A percentile compares a stretch with the other conserved stretches of the same genome.
Evolutionary conservation across 345 rosid genomes (phyloP).

Genomic region (Salix caprea): DNA sequence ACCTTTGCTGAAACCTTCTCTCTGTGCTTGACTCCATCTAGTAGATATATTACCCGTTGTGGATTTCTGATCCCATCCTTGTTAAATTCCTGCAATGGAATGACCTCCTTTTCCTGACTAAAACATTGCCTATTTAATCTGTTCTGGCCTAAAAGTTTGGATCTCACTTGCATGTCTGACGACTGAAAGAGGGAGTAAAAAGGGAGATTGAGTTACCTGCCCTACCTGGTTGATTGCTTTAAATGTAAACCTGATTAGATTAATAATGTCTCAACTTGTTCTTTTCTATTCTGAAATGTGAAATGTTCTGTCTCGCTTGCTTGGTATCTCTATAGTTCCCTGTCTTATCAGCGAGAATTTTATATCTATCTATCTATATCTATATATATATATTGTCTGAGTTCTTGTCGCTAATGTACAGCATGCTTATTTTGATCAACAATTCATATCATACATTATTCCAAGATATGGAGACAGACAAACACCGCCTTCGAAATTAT

Average conservation of each 20-base stretch:
- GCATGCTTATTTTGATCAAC: not conserved
- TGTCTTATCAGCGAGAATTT: not conserved
- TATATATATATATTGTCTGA: not conserved
- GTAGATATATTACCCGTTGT: slow-evolving; percentile 11
- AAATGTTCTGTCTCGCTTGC: not conserved
- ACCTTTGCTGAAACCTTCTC: slow-evolving; percentile 14
- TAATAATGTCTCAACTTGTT: not conserved
- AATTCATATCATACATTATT: not conserved
- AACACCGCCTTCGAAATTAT: not conserved
- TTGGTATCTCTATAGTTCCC: not conserved
- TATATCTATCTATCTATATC: too few species aligned
- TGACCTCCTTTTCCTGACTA: not conserved
- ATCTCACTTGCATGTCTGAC: too few species aligned
- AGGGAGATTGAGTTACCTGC: too few species aligned
- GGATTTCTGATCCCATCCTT: slow-evolving; percentile 1
- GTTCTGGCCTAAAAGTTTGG: not conserved
- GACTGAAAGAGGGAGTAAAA: too few species aligned
- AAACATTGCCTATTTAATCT: not conserved
- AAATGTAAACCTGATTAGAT: not conserved
- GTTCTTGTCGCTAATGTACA: not conserved
- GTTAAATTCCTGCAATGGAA: not conserved
- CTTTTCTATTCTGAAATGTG: not conserved
- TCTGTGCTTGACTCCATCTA: slow-evolving; percentile 16
- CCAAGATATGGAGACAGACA: not conserved
- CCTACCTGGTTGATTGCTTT: not conserved